Percentiles rank a stretch among this genome's conserved stretches.
Evolutionary conservation across 148 eudicot genomes (phyloP).

Genomic region (Persicaria maculosa): DNA sequence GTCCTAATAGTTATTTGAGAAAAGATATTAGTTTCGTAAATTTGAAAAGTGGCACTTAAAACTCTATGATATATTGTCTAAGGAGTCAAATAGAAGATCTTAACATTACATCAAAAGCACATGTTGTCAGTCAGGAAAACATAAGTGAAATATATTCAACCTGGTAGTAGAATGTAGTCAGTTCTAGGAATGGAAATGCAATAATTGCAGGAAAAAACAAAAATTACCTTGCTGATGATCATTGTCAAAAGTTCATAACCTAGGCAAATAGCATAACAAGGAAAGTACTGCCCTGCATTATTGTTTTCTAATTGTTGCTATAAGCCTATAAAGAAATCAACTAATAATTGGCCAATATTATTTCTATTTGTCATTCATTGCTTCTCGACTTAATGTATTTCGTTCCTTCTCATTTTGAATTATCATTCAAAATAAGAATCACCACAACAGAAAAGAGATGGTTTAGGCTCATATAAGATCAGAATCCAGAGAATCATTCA

Average conservation of each 20-base stretch:
- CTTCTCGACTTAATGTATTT: too few relatives aligned
- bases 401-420: too few relatives aligned
- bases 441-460: too few relatives aligned
- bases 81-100: background rate
- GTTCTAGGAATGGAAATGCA: background rate
- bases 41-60: background rate
- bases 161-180: background rate
- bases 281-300: slow-evolving; percentile 80
- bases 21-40: background rate
- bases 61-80: slow-evolving; percentile 7
- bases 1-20: slow-evolving; percentile 36
- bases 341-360: too few relatives aligned
- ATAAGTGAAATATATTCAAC: background rate
- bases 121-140: background rate
- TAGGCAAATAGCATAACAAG: slow-evolving; percentile 82
- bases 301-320: slow-evolving; percentile 20
- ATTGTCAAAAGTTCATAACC: slow-evolving; percentile 91
- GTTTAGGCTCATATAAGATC: too few relatives aligned
- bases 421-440: too few relatives aligned
- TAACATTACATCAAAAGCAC: background rate
- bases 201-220: too few relatives aligned
- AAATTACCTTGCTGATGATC: slow-evolving; percentile 63
- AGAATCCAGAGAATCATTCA: too few relatives aligned
- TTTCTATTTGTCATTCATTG: too few relatives aligned
- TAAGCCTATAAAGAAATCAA: too few relatives aligned